Conservation (phyloP, 2,329 filamentous ascomycete species). For the Fusarium coffeatum region DNA sequence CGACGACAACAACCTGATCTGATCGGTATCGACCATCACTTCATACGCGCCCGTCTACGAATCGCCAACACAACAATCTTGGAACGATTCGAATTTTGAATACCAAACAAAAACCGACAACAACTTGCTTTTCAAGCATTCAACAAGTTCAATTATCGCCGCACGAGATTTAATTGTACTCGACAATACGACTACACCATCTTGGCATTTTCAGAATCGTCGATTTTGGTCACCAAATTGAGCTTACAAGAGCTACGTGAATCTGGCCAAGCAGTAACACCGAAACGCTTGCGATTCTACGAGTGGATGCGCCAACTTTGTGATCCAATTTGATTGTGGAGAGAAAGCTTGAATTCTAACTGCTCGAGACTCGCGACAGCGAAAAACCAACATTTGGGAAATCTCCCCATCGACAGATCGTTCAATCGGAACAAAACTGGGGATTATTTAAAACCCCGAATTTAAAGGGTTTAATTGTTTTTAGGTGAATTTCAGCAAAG, state of each 20-base stretch:
- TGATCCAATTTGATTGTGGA: constrained; percentile 20
- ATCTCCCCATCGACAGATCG: neutral
- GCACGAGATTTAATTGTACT: neutral
- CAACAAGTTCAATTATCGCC: neutral
- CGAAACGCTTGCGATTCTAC: neutral
- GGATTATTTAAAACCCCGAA: neutral
- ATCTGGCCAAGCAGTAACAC: neutral
- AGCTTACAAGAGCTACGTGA: constrained; percentile 6
- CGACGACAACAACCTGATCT: neutral
- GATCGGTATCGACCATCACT: neutral
- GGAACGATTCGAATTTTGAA: neutral
- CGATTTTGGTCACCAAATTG: neutral
- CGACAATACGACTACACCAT: neutral
- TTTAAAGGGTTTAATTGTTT: constrained; percentile 3
- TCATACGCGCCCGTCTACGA: neutral
- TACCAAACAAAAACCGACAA: neutral
- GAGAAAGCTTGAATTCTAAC: constrained; percentile 10
- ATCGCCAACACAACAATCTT: neutral
- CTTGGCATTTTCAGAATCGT: neutral
- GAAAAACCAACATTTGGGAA: neutral
- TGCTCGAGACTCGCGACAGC: constrained; percentile 4
- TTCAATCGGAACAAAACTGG: neutral
- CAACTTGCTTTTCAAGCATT: neutral
- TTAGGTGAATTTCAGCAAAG: constrained; percentile 7
- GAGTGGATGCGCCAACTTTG: constrained; percentile 11